A percentile compares a stretch with the other conserved stretches of the same genome.
Conservation (phyloP, 352 stramenopile genomes). For the Phytophthora chlamydospora region DNA sequence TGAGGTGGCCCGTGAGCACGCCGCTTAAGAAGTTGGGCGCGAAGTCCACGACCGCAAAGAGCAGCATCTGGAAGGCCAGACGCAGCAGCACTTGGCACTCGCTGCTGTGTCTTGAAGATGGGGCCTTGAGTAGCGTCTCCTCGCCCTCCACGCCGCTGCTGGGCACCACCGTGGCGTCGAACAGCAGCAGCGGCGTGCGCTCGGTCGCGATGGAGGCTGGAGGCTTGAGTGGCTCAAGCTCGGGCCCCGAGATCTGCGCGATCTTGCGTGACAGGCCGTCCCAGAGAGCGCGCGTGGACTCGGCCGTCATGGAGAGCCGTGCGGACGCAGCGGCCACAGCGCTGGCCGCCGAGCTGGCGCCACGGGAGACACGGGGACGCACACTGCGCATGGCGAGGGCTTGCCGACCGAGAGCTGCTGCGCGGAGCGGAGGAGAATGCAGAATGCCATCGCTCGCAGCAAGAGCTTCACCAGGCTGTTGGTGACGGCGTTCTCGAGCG, state of each 20-base stretch:
- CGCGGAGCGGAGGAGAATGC: conserved; percentile 10
- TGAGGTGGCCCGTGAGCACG: conserved; percentile 77
- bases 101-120: conserved; percentile 14
- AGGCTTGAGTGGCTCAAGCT: conserved; percentile 23
- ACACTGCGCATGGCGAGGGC: conserved; percentile 23
- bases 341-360: conserved; percentile 22
- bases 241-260: conserved; percentile 19
- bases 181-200: conserved; percentile 29
- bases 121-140: conserved; percentile 4
- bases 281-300: conserved; percentile 33
- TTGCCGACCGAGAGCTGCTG: not conserved
- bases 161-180: conserved; percentile 30
- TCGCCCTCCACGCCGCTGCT: conserved; percentile 15
- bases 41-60: conserved; percentile 76
- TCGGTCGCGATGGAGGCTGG: conserved; percentile 17
- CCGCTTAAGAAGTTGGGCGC: conserved; percentile 66
- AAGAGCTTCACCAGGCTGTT: conserved; percentile 17
- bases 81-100: conserved; percentile 31
- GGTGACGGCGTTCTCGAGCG: conserved; percentile 15
- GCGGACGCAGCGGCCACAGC: conserved; percentile 28
- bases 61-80: conserved; percentile 46
- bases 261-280: conserved; percentile 29
- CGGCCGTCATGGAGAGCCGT: conserved; percentile 37
- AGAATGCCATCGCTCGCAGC: conserved; percentile 12
- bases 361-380: conserved; percentile 13